phyloP scores from a whole-genome alignment of 1,284 basidiomycete genomes.

The Kwoniella shivajii region DNA sequence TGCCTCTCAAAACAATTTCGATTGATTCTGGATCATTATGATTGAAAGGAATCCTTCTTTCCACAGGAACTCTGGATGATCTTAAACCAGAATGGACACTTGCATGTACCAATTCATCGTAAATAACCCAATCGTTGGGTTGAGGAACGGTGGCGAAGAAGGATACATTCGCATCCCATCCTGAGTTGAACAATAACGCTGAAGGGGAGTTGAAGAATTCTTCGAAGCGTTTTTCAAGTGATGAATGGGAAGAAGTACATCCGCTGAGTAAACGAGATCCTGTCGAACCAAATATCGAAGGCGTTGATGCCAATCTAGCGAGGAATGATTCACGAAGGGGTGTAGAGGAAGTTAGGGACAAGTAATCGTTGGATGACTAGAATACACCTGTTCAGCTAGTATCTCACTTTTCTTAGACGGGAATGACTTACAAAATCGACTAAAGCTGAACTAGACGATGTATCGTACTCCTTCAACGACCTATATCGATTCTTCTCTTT shows the following conservation, averaged over 20 bases:
- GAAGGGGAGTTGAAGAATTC: conserved; percentile 66
- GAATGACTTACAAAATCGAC: conserved; percentile 45
- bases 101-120: conserved; percentile 89
- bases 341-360: conserved; percentile 72
- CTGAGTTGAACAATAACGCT: conserved; percentile 89
- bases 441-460: conserved; percentile 18
- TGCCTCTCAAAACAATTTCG: conserved; percentile 24
- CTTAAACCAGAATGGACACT: conserved; percentile 88
- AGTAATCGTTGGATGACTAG: conserved; percentile 76
- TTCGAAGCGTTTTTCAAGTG: conserved; percentile 68
- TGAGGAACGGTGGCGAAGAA: conserved; percentile 85
- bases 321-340: conserved; percentile 65
- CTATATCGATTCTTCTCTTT: conserved; percentile 42
- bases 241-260: conserved; percentile 68
- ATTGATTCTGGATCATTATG: conserved; percentile 68
- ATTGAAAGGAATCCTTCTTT: conserved; percentile 60
- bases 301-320: conserved; percentile 60
- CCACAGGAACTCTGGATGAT: conserved; percentile 61
- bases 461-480: conserved; percentile 42
- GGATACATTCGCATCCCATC: conserved; percentile 90
- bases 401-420: neutral
- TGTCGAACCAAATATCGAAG: conserved; percentile 77
- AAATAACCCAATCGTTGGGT: conserved; percentile 73
- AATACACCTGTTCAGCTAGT: neutral
- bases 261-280: conserved; percentile 86